phyloP scores from a whole-genome alignment of 257 asterid species.

The Solanum acaule region DNA sequence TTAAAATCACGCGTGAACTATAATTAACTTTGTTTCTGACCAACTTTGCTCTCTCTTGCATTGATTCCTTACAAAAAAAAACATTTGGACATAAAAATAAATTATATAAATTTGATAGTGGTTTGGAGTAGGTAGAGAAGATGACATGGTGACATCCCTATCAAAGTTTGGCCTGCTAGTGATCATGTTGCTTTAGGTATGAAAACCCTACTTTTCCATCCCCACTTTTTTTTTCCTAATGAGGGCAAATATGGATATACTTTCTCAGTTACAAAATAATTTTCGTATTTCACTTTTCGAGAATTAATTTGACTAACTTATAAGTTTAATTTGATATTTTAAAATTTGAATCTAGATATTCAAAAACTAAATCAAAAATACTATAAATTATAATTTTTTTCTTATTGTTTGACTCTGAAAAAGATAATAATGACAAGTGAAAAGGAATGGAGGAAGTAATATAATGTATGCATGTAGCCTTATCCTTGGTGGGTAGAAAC shows the following conservation, averaged over 20 bases:
- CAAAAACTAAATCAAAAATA: too few relatives aligned
- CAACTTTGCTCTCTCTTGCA: not conserved
- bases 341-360: too few relatives aligned
- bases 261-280: not conserved
- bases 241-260: not conserved
- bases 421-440: not conserved
- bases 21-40: not conserved
- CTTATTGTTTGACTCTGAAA: too few relatives aligned
- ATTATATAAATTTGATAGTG: conserved; percentile 21
- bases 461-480: not conserved
- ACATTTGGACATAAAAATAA: not conserved
- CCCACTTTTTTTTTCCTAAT: not conserved
- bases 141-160: conserved; percentile 45
- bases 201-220: conserved; percentile 8
- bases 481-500: not conserved
- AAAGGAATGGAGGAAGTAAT: not conserved
- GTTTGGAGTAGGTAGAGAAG: conserved; percentile 62
- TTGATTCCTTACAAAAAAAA: not conserved
- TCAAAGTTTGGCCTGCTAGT: conserved; percentile 40
- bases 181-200: conserved; percentile 34
- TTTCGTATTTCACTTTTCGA: not conserved
- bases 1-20: too few relatives aligned
- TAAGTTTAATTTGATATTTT: too few relatives aligned
- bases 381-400: too few relatives aligned
- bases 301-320: not conserved